A percentile compares a stretch with the other conserved stretches of the same genome.
These are phyloP conservation scores for Iris macrosiphon DNA, from an alignment of 106 monocot genomes.

Conservation along the genomic window DNA sequence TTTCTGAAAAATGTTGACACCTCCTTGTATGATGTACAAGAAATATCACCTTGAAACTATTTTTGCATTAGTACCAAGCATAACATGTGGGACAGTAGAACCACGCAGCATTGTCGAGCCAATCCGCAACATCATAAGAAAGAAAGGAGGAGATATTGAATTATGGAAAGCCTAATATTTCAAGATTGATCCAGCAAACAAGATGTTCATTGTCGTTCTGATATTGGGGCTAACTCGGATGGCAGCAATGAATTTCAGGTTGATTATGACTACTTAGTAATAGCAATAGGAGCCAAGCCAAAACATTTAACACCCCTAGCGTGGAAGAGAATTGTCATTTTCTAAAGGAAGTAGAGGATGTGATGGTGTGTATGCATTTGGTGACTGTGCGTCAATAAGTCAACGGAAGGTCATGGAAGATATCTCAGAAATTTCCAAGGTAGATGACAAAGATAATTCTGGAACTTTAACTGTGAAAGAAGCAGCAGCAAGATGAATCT, in stretches of 20 bases:
- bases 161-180: constrained; percentile 32
- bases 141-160: constrained; percentile 35
- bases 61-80: constrained; percentile 69
- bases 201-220: constrained; percentile 18
- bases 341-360: constrained; percentile 63
- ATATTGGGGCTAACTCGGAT: constrained; percentile 35
- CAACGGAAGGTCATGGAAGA: constrained; percentile 66
- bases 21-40: constrained; percentile 53
- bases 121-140: constrained; percentile 52
- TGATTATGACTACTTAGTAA: constrained; percentile 24
- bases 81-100: constrained; percentile 74
- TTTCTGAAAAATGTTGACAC: constrained; percentile 56
- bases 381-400: constrained; percentile 48
- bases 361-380: constrained; percentile 49
- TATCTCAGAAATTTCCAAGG: constrained; percentile 43
- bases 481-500: too few species aligned
- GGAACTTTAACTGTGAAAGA: constrained; percentile 60
- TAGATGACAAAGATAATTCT: constrained; percentile 61
- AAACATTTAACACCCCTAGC: constrained; percentile 73
- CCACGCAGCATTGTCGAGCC: constrained; percentile 67
- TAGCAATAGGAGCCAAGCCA: constrained; percentile 42
- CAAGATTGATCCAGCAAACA: constrained; percentile 22
- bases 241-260: constrained; percentile 53
- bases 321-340: constrained; percentile 59
- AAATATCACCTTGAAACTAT: constrained; percentile 69